Conservation (phyloP, 2,329 filamentous ascomycete genomes). For the Cladobotryum protrusum region DNA sequence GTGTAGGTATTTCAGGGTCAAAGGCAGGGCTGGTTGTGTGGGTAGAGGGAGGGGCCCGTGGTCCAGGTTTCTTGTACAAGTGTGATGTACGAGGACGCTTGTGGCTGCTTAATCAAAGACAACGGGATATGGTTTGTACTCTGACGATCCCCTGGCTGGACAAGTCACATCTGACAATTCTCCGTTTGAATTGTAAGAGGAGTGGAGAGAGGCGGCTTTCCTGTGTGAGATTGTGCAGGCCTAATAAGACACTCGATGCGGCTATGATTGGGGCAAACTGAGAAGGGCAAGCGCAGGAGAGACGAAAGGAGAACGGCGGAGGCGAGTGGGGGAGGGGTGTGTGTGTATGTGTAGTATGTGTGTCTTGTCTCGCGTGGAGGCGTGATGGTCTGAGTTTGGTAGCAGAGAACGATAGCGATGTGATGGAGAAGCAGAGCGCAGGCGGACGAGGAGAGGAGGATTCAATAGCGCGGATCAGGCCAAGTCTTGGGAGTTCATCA, state of each 20-base stretch:
- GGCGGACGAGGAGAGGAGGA: background rate
- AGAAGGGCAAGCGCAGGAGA: constrained; percentile 12
- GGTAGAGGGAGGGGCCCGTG: constrained; percentile 20
- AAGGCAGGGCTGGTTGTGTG: constrained; percentile 24
- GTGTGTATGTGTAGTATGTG: constrained; percentile 4
- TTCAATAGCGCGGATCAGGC: too few species aligned
- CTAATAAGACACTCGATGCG: constrained; percentile 22
- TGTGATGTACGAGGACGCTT: constrained; percentile 13
- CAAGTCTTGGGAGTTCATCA: too few species aligned
- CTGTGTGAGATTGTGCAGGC: constrained; percentile 18
- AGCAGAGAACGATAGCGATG: constrained; percentile 3
- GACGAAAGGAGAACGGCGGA: constrained; percentile 13
- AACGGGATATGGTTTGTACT: constrained; percentile 20
- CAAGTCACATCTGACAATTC: constrained; percentile 29
- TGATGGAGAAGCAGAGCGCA: background rate
- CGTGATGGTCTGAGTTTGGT: constrained; percentile 15
- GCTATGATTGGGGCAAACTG: constrained; percentile 16
- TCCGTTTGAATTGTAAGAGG: constrained; percentile 27
- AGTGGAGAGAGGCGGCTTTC: constrained; percentile 14
- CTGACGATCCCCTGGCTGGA: constrained; percentile 24
- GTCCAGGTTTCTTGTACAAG: constrained; percentile 23
- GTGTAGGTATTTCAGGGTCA: constrained; percentile 26
- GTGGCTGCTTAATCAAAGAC: constrained; percentile 28
- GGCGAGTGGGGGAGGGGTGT: constrained; percentile 13
- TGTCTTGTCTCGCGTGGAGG: constrained; percentile 16